phyloP scores from a whole-genome alignment of 345 rosid species.

The Eucalyptus tenuipes region DNA sequence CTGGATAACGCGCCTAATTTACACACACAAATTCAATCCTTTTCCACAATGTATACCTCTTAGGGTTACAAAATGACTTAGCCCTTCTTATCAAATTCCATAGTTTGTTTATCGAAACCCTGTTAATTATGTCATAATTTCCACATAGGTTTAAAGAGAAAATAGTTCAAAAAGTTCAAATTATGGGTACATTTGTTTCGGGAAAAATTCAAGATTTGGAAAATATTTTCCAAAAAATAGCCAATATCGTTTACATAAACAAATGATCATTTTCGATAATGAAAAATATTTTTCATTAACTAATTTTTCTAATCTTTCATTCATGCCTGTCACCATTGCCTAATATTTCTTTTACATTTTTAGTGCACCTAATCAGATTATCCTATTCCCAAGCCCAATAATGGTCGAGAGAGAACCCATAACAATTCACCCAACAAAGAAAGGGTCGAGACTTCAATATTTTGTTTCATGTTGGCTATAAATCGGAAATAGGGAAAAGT shows the following conservation, averaged over 20 bases:
- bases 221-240: not conserved
- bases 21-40: not conserved
- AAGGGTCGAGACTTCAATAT: not conserved
- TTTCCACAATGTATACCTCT: not conserved
- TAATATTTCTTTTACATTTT: not conserved
- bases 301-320: not conserved
- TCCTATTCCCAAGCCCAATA: not conserved
- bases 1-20: not conserved
- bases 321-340: not conserved
- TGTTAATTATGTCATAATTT: not conserved
- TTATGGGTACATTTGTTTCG: not conserved
- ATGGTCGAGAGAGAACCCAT: not conserved
- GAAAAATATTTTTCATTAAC: not conserved
- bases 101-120: no score
- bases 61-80: not conserved
- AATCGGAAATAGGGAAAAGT: not conserved
- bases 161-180: not conserved
- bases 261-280: not conserved
- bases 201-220: not conserved
- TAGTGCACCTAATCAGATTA: not conserved
- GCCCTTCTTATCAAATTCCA: not conserved
- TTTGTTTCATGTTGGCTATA: not conserved
- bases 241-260: rapidly evolving
- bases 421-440: not conserved
- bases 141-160: not conserved